Percentiles rank a stretch among this genome's conserved stretches.
phyloP scores from a whole-genome alignment of 1,139 yeast species.

The Candida tropicalis region DNA sequence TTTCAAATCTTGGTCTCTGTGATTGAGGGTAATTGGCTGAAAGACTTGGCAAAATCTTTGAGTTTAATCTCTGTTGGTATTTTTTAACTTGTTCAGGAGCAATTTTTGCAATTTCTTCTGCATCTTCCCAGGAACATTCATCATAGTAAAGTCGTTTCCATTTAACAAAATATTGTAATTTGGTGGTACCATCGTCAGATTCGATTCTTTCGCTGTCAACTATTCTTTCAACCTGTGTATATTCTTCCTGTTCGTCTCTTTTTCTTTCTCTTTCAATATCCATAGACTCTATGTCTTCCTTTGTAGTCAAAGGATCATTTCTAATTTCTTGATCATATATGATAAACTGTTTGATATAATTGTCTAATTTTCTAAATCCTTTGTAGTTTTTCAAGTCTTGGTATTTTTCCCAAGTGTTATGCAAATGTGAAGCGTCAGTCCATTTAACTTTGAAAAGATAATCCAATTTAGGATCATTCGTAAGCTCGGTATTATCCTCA shows the following conservation, averaged over 20 bases:
- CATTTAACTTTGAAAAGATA: constrained; percentile 79
- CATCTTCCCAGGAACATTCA: constrained; percentile 97
- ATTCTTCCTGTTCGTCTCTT: constrained; percentile 82
- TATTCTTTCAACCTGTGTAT: constrained; percentile 83
- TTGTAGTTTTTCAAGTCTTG: constrained; percentile 54
- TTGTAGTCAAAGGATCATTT: constrained; percentile 75
- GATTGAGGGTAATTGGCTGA: constrained; percentile 73
- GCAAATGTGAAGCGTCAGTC: constrained; percentile 86
- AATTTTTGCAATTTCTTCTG: constrained; percentile 77
- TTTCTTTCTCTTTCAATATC: constrained; percentile 86
- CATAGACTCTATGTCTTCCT: constrained; percentile 91
- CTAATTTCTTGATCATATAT: constrained; percentile 75
- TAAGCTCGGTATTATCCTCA: constrained; percentile 38
- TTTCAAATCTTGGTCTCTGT: constrained; percentile 87
- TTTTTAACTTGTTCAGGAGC: constrained; percentile 86
- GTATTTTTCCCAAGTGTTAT: constrained; percentile 92
- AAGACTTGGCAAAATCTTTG: constrained; percentile 81
- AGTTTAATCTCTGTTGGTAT: constrained; percentile 78
- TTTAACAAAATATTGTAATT: constrained; percentile 81
- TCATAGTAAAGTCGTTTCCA: constrained; percentile 95
- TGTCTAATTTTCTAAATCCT: constrained; percentile 87
- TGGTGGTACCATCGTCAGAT: constrained; percentile 57
- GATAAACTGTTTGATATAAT: constrained; percentile 81
- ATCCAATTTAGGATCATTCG: constrained; percentile 60
- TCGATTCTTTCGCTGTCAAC: constrained; percentile 80